Conservation (phyloP, 805 yeast genomes). For the Myxozyma monticola region DNA sequence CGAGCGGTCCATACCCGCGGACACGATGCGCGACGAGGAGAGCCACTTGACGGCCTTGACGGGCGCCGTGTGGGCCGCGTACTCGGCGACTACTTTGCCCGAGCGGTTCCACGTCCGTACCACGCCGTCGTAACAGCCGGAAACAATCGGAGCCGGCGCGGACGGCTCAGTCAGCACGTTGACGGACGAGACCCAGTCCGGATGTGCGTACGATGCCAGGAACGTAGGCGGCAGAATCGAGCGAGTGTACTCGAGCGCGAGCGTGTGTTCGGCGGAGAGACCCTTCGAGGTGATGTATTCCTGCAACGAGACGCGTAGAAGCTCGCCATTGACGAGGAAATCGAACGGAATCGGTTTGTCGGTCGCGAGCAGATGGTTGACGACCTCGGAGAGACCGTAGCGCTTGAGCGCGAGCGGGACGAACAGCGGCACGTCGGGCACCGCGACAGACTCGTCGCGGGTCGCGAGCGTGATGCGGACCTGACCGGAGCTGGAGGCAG, state of each 20-base stretch:
- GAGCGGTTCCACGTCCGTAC: conserved; percentile 84
- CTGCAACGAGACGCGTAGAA: conserved; percentile 74
- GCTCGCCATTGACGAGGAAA: conserved; percentile 72
- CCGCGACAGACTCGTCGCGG: conserved; percentile 72
- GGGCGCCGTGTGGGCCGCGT: conserved; percentile 86
- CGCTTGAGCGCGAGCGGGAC: conserved; percentile 86
- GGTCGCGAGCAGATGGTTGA: conserved; percentile 73
- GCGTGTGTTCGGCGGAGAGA: conserved; percentile 73
- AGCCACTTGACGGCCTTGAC: conserved; percentile 81
- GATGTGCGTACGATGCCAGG: conserved; percentile 82
- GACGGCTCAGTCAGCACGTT: conserved; percentile 43
- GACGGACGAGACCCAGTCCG: conserved; percentile 91
- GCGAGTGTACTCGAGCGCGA: conserved; percentile 84
- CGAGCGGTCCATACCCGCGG: conserved; percentile 87
- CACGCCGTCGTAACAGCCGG: conserved; percentile 93
- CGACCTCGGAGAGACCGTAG: conserved; percentile 91
- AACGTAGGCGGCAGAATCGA: conserved; percentile 94
- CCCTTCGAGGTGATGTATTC: conserved; percentile 77
- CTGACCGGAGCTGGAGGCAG: too few relatives aligned
- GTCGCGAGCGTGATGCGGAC: conserved; percentile 70
- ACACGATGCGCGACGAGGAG: conserved; percentile 54
- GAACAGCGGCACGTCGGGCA: conserved; percentile 75
- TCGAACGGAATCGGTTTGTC: conserved; percentile 82
- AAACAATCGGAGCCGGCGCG: conserved; percentile 53
- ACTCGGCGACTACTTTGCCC: conserved; percentile 77